Evolutionary conservation across 192 early-diverging fungal species (phyloP).

Genomic region (Coemansia aciculifera): DNA sequence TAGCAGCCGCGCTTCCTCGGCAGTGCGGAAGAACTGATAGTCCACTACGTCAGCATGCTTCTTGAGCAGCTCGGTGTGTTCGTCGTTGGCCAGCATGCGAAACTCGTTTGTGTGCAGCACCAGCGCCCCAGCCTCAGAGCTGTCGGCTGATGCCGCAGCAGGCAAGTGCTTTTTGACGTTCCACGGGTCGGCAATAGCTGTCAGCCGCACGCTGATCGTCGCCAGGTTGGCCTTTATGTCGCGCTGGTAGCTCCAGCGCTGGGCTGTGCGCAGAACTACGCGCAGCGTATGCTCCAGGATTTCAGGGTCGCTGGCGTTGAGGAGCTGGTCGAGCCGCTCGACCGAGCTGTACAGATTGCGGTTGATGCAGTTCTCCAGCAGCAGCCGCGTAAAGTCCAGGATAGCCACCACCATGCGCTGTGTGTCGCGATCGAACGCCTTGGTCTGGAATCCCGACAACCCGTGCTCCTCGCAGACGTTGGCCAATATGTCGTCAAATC

Average conservation of each 20-base stretch:
- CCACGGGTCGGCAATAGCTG: conserved; percentile 46
- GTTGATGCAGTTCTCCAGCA: conserved; percentile 96
- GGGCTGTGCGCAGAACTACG: conserved; percentile 83
- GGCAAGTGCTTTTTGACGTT: conserved; percentile 30
- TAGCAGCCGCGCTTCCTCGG: conserved; percentile 43
- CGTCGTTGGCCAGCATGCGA: conserved; percentile 27
- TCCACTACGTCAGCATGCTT: conserved; percentile 28
- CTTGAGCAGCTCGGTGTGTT: conserved; percentile 19
- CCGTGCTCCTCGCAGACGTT: conserved; percentile 63
- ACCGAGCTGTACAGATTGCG: conserved; percentile 88
- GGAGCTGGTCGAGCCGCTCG: conserved; percentile 76
- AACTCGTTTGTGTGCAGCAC: conserved; percentile 52
- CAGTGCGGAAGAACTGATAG: conserved; percentile 52
- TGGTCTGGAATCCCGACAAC: conserved; percentile 65
- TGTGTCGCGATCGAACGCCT: conserved; percentile 58
- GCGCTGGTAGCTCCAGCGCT: conserved; percentile 85
- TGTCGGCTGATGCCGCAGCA: not conserved
- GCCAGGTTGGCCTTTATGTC: conserved; percentile 51
- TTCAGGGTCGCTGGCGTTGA: conserved; percentile 79
- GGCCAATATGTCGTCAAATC: conserved; percentile 83
- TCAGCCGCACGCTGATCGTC: conserved; percentile 37
- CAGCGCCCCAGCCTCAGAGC: not conserved
- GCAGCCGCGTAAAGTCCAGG: conserved; percentile 70
- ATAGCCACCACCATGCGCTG: conserved; percentile 66
- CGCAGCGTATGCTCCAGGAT: conserved; percentile 76